Percentiles rank a stretch among this genome's conserved stretches.
phyloP scores from a whole-genome alignment of 1,284 basidiomycete species.

The Cryptococcus floricola region DNA sequence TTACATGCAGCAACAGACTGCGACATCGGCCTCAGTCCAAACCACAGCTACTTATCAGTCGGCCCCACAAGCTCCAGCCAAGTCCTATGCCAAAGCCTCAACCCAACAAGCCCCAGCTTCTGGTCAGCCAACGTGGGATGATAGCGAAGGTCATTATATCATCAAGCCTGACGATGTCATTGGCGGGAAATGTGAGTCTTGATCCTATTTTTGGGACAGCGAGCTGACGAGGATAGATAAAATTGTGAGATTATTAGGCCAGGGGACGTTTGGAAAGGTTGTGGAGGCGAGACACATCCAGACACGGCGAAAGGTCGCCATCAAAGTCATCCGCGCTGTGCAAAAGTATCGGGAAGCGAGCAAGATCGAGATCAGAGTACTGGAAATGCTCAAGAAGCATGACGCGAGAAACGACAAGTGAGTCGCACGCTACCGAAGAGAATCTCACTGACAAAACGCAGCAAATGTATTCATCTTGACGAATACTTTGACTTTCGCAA shows the following conservation, averaged over 20 bases:
- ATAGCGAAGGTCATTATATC: constrained; percentile 93
- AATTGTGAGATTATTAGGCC: constrained; percentile 83
- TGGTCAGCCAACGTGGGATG: constrained; percentile 65
- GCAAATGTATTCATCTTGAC: constrained; percentile 96
- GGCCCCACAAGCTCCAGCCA: constrained; percentile 5
- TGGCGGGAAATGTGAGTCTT: constrained; percentile 65
- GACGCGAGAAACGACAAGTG: constrained; percentile 88
- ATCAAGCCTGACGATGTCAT: constrained; percentile 85
- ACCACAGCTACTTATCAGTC: constrained; percentile 7
- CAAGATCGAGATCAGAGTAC: constrained; percentile 95
- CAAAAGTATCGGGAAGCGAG: constrained; percentile 98
- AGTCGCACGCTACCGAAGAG: constrained; percentile 42
- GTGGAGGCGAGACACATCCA: constrained; percentile 87
- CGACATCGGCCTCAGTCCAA: constrained; percentile 12
- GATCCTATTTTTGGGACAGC: constrained; percentile 2
- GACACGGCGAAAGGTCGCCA: constrained; percentile 72
- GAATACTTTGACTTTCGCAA: constrained; percentile 96
- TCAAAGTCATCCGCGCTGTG: constrained; percentile 97
- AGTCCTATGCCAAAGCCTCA: constrained; percentile 9
- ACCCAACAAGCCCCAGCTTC: constrained; percentile 4
- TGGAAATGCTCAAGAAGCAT: constrained; percentile 83
- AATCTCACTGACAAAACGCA: constrained; percentile 43
- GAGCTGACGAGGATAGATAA: constrained; percentile 60
- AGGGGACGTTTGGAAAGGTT: constrained; percentile 99
- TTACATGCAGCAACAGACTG: constrained; percentile 1